These are phyloP conservation scores for Akanthomyces uredinophilus DNA, from an alignment of 2,329 filamentous ascomycete genomes.

Conservation along the genomic window DNA sequence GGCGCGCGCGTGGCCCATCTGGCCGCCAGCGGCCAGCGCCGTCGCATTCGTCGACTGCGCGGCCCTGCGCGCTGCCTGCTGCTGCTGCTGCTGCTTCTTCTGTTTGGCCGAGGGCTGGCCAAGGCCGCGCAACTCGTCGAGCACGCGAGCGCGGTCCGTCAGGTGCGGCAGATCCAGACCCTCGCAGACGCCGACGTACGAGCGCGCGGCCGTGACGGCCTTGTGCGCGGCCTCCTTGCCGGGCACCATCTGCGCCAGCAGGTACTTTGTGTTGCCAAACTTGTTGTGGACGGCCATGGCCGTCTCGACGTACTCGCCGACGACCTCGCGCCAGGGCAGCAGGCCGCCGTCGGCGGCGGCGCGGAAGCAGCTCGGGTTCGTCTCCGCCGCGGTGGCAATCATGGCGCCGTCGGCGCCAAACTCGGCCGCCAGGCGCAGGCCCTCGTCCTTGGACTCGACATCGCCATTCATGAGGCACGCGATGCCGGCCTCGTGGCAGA, in stretches of 20 bases:
- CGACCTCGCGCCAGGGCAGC: slow-evolving; percentile 71
- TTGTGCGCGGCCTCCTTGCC: slow-evolving; percentile 65
- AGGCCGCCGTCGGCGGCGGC: slow-evolving; percentile 62
- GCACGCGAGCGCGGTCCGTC: slow-evolving; percentile 55
- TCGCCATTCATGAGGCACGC: slow-evolving; percentile 96
- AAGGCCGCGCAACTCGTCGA: slow-evolving; percentile 61
- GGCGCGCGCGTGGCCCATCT: slow-evolving; percentile 36
- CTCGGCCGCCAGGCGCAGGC: slow-evolving; percentile 63
- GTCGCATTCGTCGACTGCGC: slow-evolving; percentile 28
- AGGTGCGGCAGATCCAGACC: slow-evolving; percentile 61
- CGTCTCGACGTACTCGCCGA: slow-evolving; percentile 66
- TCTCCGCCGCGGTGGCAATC: slow-evolving; percentile 91
- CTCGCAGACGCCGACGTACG: slow-evolving; percentile 65
- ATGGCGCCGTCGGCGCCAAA: slow-evolving; percentile 91
- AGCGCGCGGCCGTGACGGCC: slow-evolving; percentile 59
- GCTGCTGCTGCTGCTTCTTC: slow-evolving; percentile 26
- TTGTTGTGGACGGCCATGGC: slow-evolving; percentile 77
- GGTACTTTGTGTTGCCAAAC: slow-evolving; percentile 89
- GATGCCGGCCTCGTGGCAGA: slow-evolving; percentile 80
- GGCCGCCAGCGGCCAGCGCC: slow-evolving; percentile 45
- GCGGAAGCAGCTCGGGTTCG: slow-evolving; percentile 85
- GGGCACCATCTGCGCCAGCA: slow-evolving; percentile 79
- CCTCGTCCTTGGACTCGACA: slow-evolving; percentile 70
- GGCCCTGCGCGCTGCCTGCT: slow-evolving; percentile 28
- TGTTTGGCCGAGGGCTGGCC: slow-evolving; percentile 37